phyloP scores from a whole-genome alignment of 2,329 filamentous ascomycete genomes.

The Xylaria sp. region DNA sequence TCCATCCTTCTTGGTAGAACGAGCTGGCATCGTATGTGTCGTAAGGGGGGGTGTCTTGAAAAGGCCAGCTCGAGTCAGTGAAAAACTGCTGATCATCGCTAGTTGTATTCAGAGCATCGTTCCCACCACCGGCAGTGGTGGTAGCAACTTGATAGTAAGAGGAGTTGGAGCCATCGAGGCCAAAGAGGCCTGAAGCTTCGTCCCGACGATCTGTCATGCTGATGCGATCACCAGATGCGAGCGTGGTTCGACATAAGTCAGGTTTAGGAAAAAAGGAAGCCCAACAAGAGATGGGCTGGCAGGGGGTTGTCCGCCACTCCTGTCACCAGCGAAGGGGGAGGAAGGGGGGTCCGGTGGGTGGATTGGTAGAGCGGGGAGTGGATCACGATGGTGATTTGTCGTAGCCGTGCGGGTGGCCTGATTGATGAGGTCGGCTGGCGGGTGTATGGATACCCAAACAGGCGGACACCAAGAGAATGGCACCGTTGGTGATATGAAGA shows the following conservation, averaged over 20 bases:
- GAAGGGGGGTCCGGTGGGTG: constrained; percentile 1
- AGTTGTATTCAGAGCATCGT: constrained; percentile 17
- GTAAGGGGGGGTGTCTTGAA: constrained; percentile 55
- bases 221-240: constrained; percentile 43
- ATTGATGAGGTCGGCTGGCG: constrained; percentile 18
- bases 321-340: constrained; percentile 15
- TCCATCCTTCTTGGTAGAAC: constrained; percentile 45
- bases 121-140: constrained; percentile 24
- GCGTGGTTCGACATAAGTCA: constrained; percentile 45
- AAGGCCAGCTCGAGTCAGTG: constrained; percentile 53
- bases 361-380: constrained; percentile 11
- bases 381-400: constrained; percentile 19
- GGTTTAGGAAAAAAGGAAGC: constrained; percentile 17
- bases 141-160: constrained; percentile 39
- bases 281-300: constrained; percentile 14
- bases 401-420: constrained; percentile 28
- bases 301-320: constrained; percentile 21
- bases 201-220: constrained; percentile 45
- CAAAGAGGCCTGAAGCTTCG: constrained; percentile 50
- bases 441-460: constrained; percentile 7
- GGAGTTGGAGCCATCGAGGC: constrained; percentile 50
- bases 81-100: constrained; percentile 42
- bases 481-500: constrained; percentile 5
- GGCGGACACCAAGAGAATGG: constrained; percentile 20
- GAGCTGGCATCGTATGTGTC: constrained; percentile 49